Evolutionary conservation across 257 asterid genomes (phyloP).

Genomic region (Voacanga thouarsii): DNA sequence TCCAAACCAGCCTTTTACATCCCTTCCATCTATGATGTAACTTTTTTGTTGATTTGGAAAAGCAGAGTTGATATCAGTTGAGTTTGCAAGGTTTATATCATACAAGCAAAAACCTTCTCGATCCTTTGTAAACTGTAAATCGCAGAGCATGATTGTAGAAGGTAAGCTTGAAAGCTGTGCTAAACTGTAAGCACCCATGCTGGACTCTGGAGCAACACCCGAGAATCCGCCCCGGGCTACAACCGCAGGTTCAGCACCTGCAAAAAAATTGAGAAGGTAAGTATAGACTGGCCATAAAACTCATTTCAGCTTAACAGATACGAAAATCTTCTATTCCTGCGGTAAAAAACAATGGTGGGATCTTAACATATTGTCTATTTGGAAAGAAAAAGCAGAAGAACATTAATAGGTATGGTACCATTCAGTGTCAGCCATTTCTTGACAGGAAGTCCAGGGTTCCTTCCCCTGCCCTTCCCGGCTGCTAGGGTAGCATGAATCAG

Average conservation of each 20-base stretch:
- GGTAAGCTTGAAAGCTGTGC: constrained; percentile 39
- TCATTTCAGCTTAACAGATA: background rate
- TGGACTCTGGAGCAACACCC: constrained; percentile 68
- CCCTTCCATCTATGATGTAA: constrained; percentile 53
- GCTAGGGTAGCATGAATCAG: constrained; percentile 59
- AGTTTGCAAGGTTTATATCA: constrained; percentile 51
- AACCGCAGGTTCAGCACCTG: constrained; percentile 34
- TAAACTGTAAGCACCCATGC: constrained; percentile 36
- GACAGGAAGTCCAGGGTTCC: constrained; percentile 27
- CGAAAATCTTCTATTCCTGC: background rate
- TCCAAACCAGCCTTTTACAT: constrained; percentile 66
- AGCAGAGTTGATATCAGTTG: constrained; percentile 40
- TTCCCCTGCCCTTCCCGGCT: constrained; percentile 22
- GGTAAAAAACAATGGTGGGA: background rate
- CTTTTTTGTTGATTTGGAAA: constrained; percentile 52
- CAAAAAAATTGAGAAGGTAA: background rate
- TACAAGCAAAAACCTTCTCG: constrained; percentile 51
- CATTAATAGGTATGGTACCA: constrained; percentile 34
- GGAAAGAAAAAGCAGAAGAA: background rate
- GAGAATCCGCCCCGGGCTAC: constrained; percentile 57
- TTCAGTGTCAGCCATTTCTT: constrained; percentile 69
- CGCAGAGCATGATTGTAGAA: constrained; percentile 63
- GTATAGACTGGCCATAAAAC: background rate
- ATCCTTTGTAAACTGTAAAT: constrained; percentile 72
- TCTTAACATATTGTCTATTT: background rate